Evolutionary conservation across 352 stramenopile species (phyloP), one percentile per base, ranked within the genome.

Genomic region (Phytophthora agathidicida): DNA sequence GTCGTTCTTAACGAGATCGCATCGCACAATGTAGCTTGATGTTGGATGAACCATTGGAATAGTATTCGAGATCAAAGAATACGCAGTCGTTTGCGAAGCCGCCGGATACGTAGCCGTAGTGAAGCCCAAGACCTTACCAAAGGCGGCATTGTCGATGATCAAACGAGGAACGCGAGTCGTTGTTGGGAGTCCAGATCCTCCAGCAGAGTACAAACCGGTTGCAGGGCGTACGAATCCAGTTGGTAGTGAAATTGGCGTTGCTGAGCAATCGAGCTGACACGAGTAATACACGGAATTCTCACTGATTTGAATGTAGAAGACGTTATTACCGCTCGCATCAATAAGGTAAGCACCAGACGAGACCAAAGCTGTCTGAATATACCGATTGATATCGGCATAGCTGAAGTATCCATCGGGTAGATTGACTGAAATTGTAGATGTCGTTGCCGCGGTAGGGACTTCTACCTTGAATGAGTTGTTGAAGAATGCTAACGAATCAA

Each of bases 211-310:
- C 9, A 56, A 9, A 0, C 58, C 58, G 13, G 56, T 49, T 7
- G 47, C 41, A 23, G 56, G 56, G 38, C 56, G 39, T n/a, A n/a
- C n/a, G n/a, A n/a, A n/a, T n/a, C n/a, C n/a, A 8, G 48, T 57
- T 19, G 48, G 36, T 41, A 65, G 32, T 8, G 46, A 31, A 3
- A 39, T 65, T 16, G 57, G 57, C 1, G 48, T 59, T 13, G 57
- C 0, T 1, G 23, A 38, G 5, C 33, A 45, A 30, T 60, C 49
- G 0, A 61, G 3, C 28, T 67, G 58, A 41, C 35, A 35, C 2
- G 43, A 27, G 5, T 62, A 62, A 55, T 62, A 62, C 0, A 49
- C 42, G 4, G 19, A 47, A n/a, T 67, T 67, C 6, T 60, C 58
- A 1, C 6, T 17, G 2, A 60, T 0, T 26, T 67, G 26, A 5